Evolutionary conservation across 176 grass and related monocot species (phyloP).

Genomic region (Puya raimondii): DNA sequence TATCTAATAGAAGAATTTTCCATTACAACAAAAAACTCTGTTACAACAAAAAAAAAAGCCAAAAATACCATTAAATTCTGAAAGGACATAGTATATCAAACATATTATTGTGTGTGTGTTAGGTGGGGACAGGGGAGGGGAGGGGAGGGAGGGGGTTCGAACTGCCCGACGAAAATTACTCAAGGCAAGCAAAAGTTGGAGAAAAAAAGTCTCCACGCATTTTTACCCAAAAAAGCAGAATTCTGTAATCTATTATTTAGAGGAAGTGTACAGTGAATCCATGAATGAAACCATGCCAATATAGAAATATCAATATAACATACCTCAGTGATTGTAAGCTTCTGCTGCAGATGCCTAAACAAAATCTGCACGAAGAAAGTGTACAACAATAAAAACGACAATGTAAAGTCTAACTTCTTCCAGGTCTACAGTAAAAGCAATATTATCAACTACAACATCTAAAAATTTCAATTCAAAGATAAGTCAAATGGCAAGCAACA

Average conservation of each 20-base stretch:
- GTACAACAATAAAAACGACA: background rate
- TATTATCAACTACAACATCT: constrained; percentile 13
- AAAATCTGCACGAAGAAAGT: constrained; percentile 46
- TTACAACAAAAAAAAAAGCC: background rate
- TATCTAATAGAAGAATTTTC: no score
- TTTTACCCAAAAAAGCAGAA: no score
- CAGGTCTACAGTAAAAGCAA: constrained; percentile 22
- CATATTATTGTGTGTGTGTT: no score
- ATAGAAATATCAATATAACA: constrained; percentile 15
- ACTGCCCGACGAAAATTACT: no score
- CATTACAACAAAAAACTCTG: background rate
- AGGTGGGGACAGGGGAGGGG: no score
- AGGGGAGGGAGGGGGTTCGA: no score
- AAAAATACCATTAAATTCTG: background rate
- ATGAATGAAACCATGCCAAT: background rate
- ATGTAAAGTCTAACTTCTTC: background rate
- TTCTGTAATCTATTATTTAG: no score
- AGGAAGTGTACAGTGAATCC: no score
- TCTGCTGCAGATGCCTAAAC: constrained; percentile 83
- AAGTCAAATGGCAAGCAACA: constrained; percentile 13
- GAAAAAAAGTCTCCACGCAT: no score
- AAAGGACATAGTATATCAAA: no score
- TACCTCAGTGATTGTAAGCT: constrained; percentile 68
- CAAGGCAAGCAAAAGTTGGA: no score
- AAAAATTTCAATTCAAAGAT: background rate